These are phyloP conservation scores for Metschnikowia similis DNA, from an alignment of 805 yeast species.

Conservation along the genomic window DNA sequence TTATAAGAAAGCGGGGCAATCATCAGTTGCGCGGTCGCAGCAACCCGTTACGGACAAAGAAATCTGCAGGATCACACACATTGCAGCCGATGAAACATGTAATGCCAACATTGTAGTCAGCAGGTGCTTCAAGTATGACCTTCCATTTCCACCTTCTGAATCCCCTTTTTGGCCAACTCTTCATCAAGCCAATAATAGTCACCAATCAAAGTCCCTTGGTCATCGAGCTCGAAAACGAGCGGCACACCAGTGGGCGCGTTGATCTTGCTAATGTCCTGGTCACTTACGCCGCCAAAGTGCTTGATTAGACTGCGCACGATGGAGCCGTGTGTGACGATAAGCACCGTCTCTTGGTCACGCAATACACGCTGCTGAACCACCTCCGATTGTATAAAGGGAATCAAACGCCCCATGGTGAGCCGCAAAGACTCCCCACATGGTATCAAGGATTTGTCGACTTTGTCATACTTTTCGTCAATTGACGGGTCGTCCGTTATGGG, in stretches of 20 bases:
- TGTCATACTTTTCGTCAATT: conserved; percentile 34
- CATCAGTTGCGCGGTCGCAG: background rate
- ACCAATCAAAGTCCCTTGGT: conserved; percentile 23
- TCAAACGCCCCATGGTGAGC: conserved; percentile 36
- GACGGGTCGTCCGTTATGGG: conserved; percentile 26
- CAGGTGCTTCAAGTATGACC: conserved; percentile 9
- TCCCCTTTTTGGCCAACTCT: conserved; percentile 36
- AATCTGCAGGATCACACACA: background rate
- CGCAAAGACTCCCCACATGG: conserved; percentile 40
- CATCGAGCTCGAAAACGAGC: conserved; percentile 37
- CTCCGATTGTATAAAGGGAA: conserved; percentile 33
- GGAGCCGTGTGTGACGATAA: conserved; percentile 42
- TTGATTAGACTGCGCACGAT: conserved; percentile 40
- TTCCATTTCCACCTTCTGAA: conserved; percentile 23
- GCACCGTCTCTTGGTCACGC: conserved; percentile 25
- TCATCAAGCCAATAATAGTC: conserved; percentile 38
- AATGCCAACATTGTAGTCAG: background rate
- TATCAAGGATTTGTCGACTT: conserved; percentile 18
- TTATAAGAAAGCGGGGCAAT: background rate
- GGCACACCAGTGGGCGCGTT: conserved; percentile 45
- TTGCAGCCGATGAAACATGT: background rate
- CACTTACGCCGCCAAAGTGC: conserved; percentile 32
- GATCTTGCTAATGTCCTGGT: conserved; percentile 35
- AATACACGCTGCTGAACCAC: conserved; percentile 24
- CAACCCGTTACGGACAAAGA: background rate